These are phyloP conservation scores for Cladosporium sp. DNA, from an alignment of 2,329 filamentous ascomycete genomes.

Conservation along the genomic window DNA sequence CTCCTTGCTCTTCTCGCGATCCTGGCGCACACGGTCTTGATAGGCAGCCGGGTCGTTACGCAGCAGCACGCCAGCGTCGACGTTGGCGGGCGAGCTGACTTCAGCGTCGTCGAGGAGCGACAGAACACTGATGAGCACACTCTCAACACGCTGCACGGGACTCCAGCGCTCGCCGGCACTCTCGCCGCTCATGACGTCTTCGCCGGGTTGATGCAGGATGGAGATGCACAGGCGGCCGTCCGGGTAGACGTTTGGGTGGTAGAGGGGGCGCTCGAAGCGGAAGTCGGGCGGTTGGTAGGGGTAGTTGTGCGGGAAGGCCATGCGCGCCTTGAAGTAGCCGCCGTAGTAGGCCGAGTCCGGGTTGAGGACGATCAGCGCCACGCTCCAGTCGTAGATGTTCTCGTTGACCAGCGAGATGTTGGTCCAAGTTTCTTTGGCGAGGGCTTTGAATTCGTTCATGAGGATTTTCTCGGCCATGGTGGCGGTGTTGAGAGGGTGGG, in stretches of 20 bases:
- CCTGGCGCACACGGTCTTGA: constrained; percentile 61
- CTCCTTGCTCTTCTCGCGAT: constrained; percentile 67
- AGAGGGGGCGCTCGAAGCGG: constrained; percentile 73
- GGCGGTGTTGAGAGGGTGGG: background rate
- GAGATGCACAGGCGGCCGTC: constrained; percentile 94
- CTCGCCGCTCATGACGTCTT: constrained; percentile 90
- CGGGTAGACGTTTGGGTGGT: constrained; percentile 89
- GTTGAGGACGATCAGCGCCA: constrained; percentile 89
- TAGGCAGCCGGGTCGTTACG: constrained; percentile 68
- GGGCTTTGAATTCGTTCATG: constrained; percentile 78
- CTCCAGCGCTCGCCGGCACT: constrained; percentile 88
- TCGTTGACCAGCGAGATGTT: constrained; percentile 77
- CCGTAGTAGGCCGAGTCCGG: constrained; percentile 87
- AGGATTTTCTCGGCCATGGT: constrained; percentile 68
- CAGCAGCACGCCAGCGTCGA: constrained; percentile 84
- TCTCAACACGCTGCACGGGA: constrained; percentile 88
- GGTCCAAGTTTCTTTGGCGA: constrained; percentile 90
- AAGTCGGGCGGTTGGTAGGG: constrained; percentile 88
- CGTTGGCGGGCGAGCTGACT: constrained; percentile 88
- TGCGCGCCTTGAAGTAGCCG: constrained; percentile 86
- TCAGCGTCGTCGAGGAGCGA: constrained; percentile 91
- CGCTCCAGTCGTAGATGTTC: constrained; percentile 82
- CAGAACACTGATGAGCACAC: constrained; percentile 86
- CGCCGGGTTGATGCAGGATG: constrained; percentile 86
- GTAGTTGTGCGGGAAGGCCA: constrained; percentile 84